Evolutionary conservation across 805 yeast genomes (phyloP).

Genomic region (Hanseniaspora pseudoguilliermondii): DNA sequence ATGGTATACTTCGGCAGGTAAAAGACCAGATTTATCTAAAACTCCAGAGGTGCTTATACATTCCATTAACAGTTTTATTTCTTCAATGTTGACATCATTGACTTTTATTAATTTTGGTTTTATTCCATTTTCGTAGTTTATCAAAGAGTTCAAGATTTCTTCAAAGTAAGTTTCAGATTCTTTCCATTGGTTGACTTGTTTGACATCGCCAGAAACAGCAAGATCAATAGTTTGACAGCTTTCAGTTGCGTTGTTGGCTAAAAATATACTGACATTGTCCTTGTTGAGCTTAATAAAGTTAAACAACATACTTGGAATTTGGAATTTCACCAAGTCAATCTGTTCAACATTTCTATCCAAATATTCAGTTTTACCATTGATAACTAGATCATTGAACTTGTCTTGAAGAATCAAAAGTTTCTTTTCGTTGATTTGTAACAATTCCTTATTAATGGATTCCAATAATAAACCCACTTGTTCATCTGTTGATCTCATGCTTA

Average conservation of each 20-base stretch:
- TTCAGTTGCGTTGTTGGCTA: not conserved
- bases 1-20: conserved; percentile 4
- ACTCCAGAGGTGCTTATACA: conserved; percentile 4
- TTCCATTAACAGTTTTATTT: not conserved
- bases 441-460: not conserved
- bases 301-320: conserved; percentile 36
- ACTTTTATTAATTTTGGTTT: conserved; percentile 29
- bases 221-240: not conserved
- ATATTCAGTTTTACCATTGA: conserved; percentile 46
- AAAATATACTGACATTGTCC: not conserved
- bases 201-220: not conserved
- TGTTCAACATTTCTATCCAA: conserved; percentile 41
- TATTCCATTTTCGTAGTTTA: not conserved
- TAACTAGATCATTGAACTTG: conserved; percentile 33
- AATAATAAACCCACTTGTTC: conserved; percentile 9
- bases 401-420: conserved; percentile 6
- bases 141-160: not conserved
- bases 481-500: conserved; percentile 18
- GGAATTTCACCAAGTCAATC: conserved; percentile 50
- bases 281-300: not conserved
- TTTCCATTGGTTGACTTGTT: conserved; percentile 3
- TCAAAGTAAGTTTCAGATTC: conserved; percentile 1
- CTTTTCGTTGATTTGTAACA: not conserved
- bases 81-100: conserved; percentile 43
- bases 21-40: not conserved